These are phyloP conservation scores for Dicorynia guianensis DNA, from an alignment of 306 rosid species.

Conservation along the genomic window DNA sequence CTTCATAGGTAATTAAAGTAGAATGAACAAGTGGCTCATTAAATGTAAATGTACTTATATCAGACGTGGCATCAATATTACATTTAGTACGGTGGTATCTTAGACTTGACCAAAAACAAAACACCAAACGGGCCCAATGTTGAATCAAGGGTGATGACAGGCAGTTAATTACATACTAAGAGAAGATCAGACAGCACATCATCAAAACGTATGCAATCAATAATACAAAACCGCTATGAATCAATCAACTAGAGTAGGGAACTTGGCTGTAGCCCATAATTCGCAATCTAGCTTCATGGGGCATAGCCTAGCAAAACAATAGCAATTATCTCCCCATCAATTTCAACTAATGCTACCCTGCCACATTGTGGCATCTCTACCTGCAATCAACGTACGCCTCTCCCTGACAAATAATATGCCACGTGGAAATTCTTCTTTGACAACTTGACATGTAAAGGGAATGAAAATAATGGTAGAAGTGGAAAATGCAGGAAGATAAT, in stretches of 20 bases:
- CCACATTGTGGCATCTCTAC: too few relatives aligned
- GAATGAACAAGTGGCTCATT: too few relatives aligned
- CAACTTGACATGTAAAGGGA: background rate
- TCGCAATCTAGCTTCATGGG: too few relatives aligned
- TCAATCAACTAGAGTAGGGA: background rate
- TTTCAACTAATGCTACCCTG: too few relatives aligned
- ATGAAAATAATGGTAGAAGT: too few relatives aligned
- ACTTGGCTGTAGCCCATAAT: background rate
- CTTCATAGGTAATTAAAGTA: too few relatives aligned
- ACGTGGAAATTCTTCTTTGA: background rate
- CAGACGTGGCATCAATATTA: too few relatives aligned
- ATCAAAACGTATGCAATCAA: background rate
- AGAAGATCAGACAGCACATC: constrained; percentile 4
- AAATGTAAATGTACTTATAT: too few relatives aligned
- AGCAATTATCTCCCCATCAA: too few relatives aligned
- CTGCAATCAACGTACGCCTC: background rate
- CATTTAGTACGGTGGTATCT: too few relatives aligned
- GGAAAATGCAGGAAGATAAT: background rate
- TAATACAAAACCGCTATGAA: background rate
- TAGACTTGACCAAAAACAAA: constrained; percentile 2
- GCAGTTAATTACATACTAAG: constrained; percentile 20
- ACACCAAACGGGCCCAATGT: constrained; percentile 4
- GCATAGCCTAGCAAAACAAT: too few relatives aligned
- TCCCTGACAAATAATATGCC: background rate
- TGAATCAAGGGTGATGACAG: constrained; percentile 24